Evolutionary conservation across 169 alveolate genomes (phyloP), one percentile per base, ranked within the genome.

Genomic region (Eimeria tenella): DNA sequence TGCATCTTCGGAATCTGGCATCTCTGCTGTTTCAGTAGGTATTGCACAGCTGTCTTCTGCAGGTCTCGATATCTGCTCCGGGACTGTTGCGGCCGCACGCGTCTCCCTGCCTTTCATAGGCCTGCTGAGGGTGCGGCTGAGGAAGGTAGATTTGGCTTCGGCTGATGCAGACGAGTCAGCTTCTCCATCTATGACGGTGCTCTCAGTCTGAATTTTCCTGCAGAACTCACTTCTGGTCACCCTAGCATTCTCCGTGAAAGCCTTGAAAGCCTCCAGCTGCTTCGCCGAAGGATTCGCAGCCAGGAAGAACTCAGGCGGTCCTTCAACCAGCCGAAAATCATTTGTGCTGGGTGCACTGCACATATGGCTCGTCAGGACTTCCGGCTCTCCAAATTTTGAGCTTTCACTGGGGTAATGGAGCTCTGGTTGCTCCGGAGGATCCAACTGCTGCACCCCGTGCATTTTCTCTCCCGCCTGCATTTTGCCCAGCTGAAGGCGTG

Each of bases 201-300:
- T 62, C 8, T 42, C 49, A 15, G 65, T 79, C 55, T 60, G 50
- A 60, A 62, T 49, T 10, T 62, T 79, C 53, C 58, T 62, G 31
- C 25, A 11, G 42, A 62, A 49, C 60, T 84, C 92, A n/a, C 49
- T 56, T 84, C 92, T 58, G 17, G 70, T 73, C 52, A 15, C 79
- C 92, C 49, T 15, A 10, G 92, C 81, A 63, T 62, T 84, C 73
- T 56, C 92, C 52, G 82, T 21, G 55, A 84, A 84, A 58, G 79
- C 92, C 50, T 55, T 62, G 23, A 84, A 84, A 13, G 92, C 92
- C 81, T 84, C 81, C n/a, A 84, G 73, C 53, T 84, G 92, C 82
- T 84, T 50, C 49, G 92, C 56, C 17, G 92, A 84, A 13, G 92
- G 92, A 49, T 84, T 84, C 62, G 92, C 62, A n/a, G 92, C 75